phyloP scores from a whole-genome alignment of 1,284 basidiomycete species.

The Wolfiporia cocos region DNA sequence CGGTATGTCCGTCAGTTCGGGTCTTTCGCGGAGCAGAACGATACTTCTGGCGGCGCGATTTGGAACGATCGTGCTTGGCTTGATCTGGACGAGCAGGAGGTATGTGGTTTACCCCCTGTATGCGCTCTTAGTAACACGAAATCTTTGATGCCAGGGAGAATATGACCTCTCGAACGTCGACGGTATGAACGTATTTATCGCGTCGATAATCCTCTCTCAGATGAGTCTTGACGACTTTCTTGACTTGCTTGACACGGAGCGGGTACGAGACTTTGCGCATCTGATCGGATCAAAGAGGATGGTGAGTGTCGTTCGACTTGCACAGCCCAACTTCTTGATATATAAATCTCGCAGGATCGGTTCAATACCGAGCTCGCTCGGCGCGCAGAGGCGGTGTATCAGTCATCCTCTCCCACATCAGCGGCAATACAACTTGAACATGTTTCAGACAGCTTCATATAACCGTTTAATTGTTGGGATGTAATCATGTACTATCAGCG shows the following conservation, averaged over 20 bases:
- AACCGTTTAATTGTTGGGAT: too few relatives aligned
- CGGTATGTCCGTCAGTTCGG: conserved; percentile 48
- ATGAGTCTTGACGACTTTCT: conserved; percentile 50
- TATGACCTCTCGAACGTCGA: conserved; percentile 40
- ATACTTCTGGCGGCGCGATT: conserved; percentile 35
- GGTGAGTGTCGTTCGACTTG: conserved; percentile 27
- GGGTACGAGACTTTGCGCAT: conserved; percentile 38
- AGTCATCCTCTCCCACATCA: conserved; percentile 20
- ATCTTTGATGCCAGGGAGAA: conserved; percentile 42
- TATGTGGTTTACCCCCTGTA: conserved; percentile 9
- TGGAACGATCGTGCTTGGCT: conserved; percentile 62
- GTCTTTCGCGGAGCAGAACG: conserved; percentile 40
- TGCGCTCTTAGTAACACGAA: conserved; percentile 1
- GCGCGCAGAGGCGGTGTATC: conserved; percentile 29
- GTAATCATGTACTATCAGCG: too few relatives aligned
- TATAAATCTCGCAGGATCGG: conserved; percentile 26
- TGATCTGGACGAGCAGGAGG: conserved; percentile 45
- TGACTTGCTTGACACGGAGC: conserved; percentile 38
- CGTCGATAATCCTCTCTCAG: conserved; percentile 54
- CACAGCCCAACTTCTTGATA: background rate
- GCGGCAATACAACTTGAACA: background rate
- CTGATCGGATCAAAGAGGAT: conserved; percentile 48
- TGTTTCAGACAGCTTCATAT: too few relatives aligned
- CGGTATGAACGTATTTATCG: conserved; percentile 64
- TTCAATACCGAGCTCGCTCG: conserved; percentile 35